Base-by-base conservation (phyloP, 352 stramenopile genomes). In the Phytophthora fragariaefolia region DNA sequence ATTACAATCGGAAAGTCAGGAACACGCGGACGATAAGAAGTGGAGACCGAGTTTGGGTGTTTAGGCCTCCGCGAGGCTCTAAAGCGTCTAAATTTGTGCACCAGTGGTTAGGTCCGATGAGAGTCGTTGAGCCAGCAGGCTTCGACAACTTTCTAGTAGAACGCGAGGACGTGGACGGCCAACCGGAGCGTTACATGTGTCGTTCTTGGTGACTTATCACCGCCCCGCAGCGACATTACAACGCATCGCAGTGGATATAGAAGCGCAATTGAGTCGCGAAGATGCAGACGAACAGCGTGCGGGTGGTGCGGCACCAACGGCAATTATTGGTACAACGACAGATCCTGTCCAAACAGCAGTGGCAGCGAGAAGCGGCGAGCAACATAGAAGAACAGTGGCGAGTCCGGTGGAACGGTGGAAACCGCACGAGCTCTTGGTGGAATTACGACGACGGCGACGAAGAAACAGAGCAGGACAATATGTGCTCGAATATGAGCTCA, bases 51-150 rank as follows among this genome's bases (percentile, higher is more conserved):
- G 50, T 58, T 1, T 58, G 20, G 50, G 4, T 58, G 32, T 48
- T 38, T 38, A 15, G 22, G 1, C 32, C 50, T 2, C 49, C 49
- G 3, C 1, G 49, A 30, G 49, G 49, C 6, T 18, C 49, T 9
- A 58, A 47, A 27, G 50, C 50, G 15, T 23, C 50, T 5, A 58
- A 58, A 20, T 58, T 58, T 24, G 50, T 58, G 7, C 49, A 46
- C 38, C 3, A 1, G 3, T 58, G 50, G 50, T 10, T 58, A 1
- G 50, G 50, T 0, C 30, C 49, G 20, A 12, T 46, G 1, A 27
- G 28, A 45, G 46, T 58, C 7, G 9, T 58, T 8, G 32, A 48
- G 18, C 4, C 22, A 2, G 50, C 20, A 2, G 50, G 34, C 2
- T 58, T 38, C 32, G 34, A 58, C 13, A 48, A 58, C 22, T 48